phyloP scores from a whole-genome alignment of 2,329 filamentous ascomycete species.

The Colletotrichum phormii region DNA sequence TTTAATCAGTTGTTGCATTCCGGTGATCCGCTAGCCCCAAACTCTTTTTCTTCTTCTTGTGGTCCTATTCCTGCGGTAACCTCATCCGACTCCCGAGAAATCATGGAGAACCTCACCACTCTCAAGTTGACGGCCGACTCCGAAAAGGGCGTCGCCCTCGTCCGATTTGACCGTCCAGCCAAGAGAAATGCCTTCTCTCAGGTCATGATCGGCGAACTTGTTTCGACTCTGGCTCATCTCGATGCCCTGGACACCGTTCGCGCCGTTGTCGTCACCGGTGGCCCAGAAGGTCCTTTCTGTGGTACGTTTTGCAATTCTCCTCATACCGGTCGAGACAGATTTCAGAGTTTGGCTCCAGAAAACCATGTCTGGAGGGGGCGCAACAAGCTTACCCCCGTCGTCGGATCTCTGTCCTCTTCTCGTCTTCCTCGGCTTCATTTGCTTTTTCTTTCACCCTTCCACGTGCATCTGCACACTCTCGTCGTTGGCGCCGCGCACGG shows the following conservation, averaged over 20 bases:
- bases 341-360: not conserved
- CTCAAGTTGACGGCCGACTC: slow-evolving; percentile 27
- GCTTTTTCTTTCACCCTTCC: slow-evolving; percentile 3
- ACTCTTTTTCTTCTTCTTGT: not conserved
- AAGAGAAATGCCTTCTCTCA: slow-evolving; percentile 71
- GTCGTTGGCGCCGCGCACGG: not conserved
- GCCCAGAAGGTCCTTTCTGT: slow-evolving; percentile 47
- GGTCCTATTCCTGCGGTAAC: not conserved
- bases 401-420: not conserved
- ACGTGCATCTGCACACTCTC: slow-evolving; percentile 6
- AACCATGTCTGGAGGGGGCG: not conserved
- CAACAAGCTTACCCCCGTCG: not conserved
- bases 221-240: slow-evolving; percentile 39
- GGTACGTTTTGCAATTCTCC: slow-evolving; percentile 42
- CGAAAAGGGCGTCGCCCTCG: slow-evolving; percentile 31
- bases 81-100: not conserved
- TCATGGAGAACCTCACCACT: slow-evolving; percentile 34
- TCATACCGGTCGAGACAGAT: not conserved
- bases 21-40: not conserved
- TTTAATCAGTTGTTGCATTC: not conserved
- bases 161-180: slow-evolving; percentile 55
- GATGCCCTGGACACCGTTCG: slow-evolving; percentile 42
- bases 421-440: not conserved
- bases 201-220: slow-evolving; percentile 59
- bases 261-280: slow-evolving; percentile 52